Conservation (phyloP, 2,329 filamentous ascomycete genomes). For the Talaromyces islandicus region DNA sequence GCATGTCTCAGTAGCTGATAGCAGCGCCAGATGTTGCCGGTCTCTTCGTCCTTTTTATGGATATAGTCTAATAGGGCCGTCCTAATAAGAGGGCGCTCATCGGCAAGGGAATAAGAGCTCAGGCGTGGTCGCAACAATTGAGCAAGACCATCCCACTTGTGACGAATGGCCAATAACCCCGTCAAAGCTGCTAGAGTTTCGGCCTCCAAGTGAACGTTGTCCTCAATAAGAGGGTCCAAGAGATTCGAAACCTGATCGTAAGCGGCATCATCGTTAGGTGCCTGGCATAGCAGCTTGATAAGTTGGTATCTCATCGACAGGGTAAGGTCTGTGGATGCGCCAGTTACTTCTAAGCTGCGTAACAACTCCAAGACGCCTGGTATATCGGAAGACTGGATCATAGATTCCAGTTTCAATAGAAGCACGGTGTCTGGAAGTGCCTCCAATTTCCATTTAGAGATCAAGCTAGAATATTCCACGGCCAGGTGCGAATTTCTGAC, state of each 20-base stretch:
- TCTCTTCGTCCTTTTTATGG: slow-evolving; percentile 54
- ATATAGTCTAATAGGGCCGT: slow-evolving; percentile 64
- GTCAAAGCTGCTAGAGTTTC: slow-evolving; percentile 70
- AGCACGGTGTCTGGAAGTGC: slow-evolving; percentile 66
- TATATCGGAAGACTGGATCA: slow-evolving; percentile 66
- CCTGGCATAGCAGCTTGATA: slow-evolving; percentile 61
- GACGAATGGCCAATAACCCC: slow-evolving; percentile 65
- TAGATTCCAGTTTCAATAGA: slow-evolving; percentile 65
- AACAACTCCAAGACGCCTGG: slow-evolving; percentile 54
- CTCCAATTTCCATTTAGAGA: slow-evolving; percentile 57
- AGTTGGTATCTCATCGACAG: slow-evolving; percentile 40
- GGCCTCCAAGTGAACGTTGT: slow-evolving; percentile 63
- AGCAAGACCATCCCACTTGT: slow-evolving; percentile 72
- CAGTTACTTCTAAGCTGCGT: slow-evolving; percentile 47
- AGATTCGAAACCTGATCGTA: slow-evolving; percentile 69
- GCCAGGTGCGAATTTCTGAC: slow-evolving; percentile 65
- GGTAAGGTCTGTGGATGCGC: slow-evolving; percentile 53
- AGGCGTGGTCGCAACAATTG: slow-evolving; percentile 70
- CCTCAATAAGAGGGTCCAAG: slow-evolving; percentile 65
- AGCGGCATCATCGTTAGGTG: slow-evolving; percentile 48
- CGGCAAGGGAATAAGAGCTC: slow-evolving; percentile 27
- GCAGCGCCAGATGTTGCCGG: slow-evolving; percentile 56
- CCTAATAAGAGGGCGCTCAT: slow-evolving; percentile 62
- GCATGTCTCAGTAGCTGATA: slow-evolving; percentile 55
- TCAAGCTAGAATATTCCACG: slow-evolving; percentile 65